Conservation (phyloP, 2,329 filamentous ascomycete genomes). For the Delphinella strobiligena region DNA sequence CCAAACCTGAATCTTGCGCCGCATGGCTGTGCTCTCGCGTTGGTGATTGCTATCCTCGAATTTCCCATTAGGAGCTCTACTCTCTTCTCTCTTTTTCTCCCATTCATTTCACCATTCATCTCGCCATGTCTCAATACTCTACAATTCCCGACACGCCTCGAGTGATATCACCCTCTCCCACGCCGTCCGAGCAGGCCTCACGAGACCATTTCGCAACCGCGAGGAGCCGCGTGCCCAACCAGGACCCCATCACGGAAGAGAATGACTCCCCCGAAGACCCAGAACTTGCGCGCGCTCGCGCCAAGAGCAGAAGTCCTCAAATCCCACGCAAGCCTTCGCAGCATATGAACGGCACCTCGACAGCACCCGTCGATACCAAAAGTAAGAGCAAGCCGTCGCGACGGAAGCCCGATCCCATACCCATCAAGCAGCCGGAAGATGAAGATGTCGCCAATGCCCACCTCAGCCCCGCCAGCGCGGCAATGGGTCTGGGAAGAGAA, state of each 20-base stretch:
- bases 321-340: constrained; percentile 16
- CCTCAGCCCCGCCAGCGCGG: constrained; percentile 51
- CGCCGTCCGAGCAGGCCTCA: constrained; percentile 47
- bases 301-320: constrained; percentile 59
- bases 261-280: constrained; percentile 30
- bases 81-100: background rate
- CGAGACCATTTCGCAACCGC: constrained; percentile 52
- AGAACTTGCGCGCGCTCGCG: constrained; percentile 47
- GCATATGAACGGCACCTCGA: constrained; percentile 30
- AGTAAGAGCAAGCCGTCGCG: no score
- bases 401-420: constrained; percentile 22
- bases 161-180: constrained; percentile 81
- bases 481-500: constrained; percentile 58
- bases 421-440: background rate
- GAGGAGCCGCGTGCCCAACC: constrained; percentile 46
- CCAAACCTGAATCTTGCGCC: background rate
- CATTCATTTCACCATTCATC: background rate
- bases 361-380: constrained; percentile 4
- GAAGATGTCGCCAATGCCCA: constrained; percentile 46
- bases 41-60: no score
- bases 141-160: constrained; percentile 57
- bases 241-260: constrained; percentile 44
- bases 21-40: background rate
- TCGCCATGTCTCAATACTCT: constrained; percentile 28
- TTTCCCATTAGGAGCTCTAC: no score